Conservation (phyloP, 352 stramenopile species). For the Phytophthora rubi region DNA sequence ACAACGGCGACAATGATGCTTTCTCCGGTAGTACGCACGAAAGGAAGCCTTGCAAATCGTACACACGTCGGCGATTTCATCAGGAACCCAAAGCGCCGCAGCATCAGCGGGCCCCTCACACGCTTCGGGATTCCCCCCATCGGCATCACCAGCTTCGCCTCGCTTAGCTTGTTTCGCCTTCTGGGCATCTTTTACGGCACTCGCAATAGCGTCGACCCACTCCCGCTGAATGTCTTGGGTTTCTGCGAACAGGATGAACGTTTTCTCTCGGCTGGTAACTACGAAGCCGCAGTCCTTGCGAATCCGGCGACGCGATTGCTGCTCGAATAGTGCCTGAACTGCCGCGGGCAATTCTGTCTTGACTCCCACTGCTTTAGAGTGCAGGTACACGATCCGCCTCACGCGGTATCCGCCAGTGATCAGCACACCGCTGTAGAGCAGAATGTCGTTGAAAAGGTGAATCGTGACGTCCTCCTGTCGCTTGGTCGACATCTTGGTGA, state of each 20-base stretch:
- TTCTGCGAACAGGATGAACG: constrained; percentile 77
- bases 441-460: constrained; percentile 87
- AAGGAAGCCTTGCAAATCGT: constrained; percentile 74
- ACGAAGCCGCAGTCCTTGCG: constrained; percentile 73
- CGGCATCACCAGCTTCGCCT: constrained; percentile 33
- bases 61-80: constrained; percentile 68
- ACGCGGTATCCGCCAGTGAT: constrained; percentile 79
- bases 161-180: constrained; percentile 23
- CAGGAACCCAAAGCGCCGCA: constrained; percentile 79
- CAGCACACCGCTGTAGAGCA: constrained; percentile 83
- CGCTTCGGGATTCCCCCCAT: constrained; percentile 27
- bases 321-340: constrained; percentile 58
- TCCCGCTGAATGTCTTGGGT: constrained; percentile 49
- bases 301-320: constrained; percentile 44
- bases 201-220: constrained; percentile 67
- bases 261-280: constrained; percentile 83
- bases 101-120: constrained; percentile 63
- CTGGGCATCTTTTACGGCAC: constrained; percentile 63
- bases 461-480: constrained; percentile 83
- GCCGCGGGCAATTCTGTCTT: constrained; percentile 61
- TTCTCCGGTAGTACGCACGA: constrained; percentile 75
- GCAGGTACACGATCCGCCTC: constrained; percentile 72
- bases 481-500: constrained; percentile 87
- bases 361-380: constrained; percentile 75
- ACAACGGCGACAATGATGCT: constrained; percentile 82